Evolutionary conservation across 495 filamentous ascomycete genomes (phyloP).

Genomic region (Lasiosphaeria ovina): DNA sequence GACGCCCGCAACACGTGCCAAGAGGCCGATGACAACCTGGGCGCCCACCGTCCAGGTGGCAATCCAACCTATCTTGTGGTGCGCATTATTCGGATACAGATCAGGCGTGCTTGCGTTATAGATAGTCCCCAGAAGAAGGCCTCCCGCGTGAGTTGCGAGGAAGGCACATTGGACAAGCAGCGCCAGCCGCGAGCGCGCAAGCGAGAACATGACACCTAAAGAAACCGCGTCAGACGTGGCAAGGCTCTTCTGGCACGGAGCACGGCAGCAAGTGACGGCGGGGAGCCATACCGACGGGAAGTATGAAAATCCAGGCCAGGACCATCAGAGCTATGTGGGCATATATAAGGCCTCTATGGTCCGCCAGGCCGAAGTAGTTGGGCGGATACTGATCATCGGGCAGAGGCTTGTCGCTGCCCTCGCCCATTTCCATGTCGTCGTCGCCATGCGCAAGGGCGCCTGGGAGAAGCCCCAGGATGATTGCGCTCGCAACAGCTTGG

Average conservation of each 20-base stretch:
- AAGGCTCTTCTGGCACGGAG: too few relatives aligned
- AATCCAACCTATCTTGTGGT: conserved; percentile 88
- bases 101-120: conserved; percentile 85
- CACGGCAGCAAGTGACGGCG: background rate
- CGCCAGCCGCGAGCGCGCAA: conserved; percentile 73
- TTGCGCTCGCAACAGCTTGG: conserved; percentile 22
- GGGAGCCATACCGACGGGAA: conserved; percentile 69
- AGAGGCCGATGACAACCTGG: conserved; percentile 67
- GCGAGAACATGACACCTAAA: conserved; percentile 78
- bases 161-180: conserved; percentile 75
- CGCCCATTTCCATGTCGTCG: conserved; percentile 45
- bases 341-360: conserved; percentile 65
- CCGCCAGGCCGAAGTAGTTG: conserved; percentile 75
- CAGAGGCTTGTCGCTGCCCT: conserved; percentile 33
- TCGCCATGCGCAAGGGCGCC: conserved; percentile 44
- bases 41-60: conserved; percentile 66
- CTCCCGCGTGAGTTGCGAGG: conserved; percentile 66
- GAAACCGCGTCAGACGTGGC: background rate
- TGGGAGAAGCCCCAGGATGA: conserved; percentile 37
- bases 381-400: conserved; percentile 44
- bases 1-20: conserved; percentile 50
- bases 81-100: conserved; percentile 83
- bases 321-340: conserved; percentile 81
- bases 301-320: conserved; percentile 75
- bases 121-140: conserved; percentile 67